Evolutionary conservation across 139 green algal genomes (phyloP), one percentile per base, ranked within the genome.

Genomic region (Auxenochlorella protothecoides): DNA sequence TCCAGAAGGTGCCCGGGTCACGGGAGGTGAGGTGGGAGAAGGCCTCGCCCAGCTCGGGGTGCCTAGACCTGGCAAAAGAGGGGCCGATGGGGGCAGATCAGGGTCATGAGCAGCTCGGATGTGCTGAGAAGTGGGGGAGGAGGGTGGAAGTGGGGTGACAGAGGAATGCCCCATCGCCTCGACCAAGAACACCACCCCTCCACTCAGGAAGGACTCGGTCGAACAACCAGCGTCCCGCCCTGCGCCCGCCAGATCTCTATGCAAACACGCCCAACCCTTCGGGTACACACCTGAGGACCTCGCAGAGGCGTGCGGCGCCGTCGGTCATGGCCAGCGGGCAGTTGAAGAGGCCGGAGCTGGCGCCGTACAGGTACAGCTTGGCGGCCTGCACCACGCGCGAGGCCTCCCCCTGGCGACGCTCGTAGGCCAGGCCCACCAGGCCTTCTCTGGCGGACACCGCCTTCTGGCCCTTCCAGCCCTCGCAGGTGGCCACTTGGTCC

Each of bases 291-390:
- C 63, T 67, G 63, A 62, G 56, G 51, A 69, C 9, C 72, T 73
- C 44, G 53, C 66, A 77, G 10, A 77, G 65, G 51, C 72, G 52
- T 1, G 72, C 72, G 2, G 72, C 72, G 12, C 72, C 72, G 53
- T 77, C 72, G 3, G 72, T 73, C 72, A 77, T 77, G 10, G 72
- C 72, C 66, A 77, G 53, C 0, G 72, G 72, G 72, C 72, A 77
- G 66, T 77, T 77, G 72, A 66, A 72, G 15, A 77, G 72, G 59
- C 72, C 72, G 2, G 63, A 75, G 27, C 63, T 70, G 10, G 72
- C 72, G 1, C 72, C 72, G 14, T 67, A 77, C 53, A 72, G 61
- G 16, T 67, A 52, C 53, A 77, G 72, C 72, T 77, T 77, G 66
- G 66, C 66, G 66, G 71, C 53, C 72, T 77, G 72, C 11, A 59